A percentile compares a stretch with the other conserved stretches of the same genome.
These are phyloP conservation scores for Theileria parva DNA, from an alignment of 169 alveolate species.

Conservation along the genomic window DNA sequence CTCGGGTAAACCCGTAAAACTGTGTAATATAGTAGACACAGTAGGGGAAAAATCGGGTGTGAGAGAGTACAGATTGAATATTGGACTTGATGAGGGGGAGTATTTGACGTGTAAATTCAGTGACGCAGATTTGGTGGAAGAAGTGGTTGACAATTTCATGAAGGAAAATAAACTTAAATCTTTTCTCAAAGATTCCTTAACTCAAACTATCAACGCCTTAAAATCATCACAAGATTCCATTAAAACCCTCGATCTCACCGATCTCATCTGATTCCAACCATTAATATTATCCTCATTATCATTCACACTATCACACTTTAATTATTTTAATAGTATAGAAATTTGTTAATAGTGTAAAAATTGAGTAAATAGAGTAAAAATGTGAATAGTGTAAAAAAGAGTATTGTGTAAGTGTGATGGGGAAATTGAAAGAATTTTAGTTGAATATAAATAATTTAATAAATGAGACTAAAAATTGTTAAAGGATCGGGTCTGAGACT, in stretches of 20 bases:
- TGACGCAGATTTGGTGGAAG: conserved; percentile 10
- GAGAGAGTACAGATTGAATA: conserved; percentile 28
- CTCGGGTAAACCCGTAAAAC: too few species aligned
- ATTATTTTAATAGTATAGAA: too few species aligned
- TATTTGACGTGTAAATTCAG: conserved; percentile 32
- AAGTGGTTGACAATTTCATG: conserved; percentile 23
- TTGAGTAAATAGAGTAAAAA: too few species aligned
- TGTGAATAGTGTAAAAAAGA: too few species aligned
- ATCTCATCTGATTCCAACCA: neutral
- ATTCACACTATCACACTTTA: too few species aligned
- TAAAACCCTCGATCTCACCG: conserved; percentile 34
- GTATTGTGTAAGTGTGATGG: neutral
- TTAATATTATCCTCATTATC: too few species aligned
- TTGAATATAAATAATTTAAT: too few species aligned
- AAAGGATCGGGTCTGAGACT: neutral
- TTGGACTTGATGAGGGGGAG: conserved; percentile 44
- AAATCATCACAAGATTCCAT: conserved; percentile 29
- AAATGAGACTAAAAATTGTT: neutral
- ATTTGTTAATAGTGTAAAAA: too few species aligned
- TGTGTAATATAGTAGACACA: too few species aligned
- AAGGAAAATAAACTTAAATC: conserved; percentile 31
- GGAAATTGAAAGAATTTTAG: too few species aligned
- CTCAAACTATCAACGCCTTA: conserved; percentile 17
- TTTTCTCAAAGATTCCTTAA: conserved; percentile 30
- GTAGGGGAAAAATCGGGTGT: neutral